Evolutionary conservation across 345 rosid species (phyloP).

Genomic region (Geranium rotundifolium): DNA sequence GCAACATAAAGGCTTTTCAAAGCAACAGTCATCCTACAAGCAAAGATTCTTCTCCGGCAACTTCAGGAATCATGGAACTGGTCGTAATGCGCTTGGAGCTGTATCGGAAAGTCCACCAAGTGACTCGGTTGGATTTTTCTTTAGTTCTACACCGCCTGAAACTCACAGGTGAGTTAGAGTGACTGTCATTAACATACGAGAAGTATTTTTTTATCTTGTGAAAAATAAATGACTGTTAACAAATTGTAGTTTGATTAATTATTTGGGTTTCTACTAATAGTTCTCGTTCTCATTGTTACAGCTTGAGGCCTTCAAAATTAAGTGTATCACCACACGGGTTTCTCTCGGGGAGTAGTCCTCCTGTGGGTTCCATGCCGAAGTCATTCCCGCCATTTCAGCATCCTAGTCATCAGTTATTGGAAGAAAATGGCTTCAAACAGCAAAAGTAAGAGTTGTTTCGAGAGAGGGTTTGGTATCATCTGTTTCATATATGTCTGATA

Average conservation of each 20-base stretch:
- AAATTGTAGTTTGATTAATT: background rate
- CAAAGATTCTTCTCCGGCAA: constrained; percentile 79
- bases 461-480: constrained; percentile 5
- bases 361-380: constrained; percentile 92
- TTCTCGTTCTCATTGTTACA: constrained; percentile 21
- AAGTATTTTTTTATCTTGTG: too few species aligned
- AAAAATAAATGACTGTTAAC: background rate
- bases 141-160: constrained; percentile 93
- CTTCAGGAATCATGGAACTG: constrained; percentile 53
- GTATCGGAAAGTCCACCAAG: constrained; percentile 94
- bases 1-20: constrained; percentile 47
- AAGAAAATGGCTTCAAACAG: constrained; percentile 93
- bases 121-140: constrained; percentile 88
- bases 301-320: constrained; percentile 65
- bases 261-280: background rate
- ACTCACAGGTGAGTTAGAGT: constrained; percentile 53
- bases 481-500: constrained; percentile 15
- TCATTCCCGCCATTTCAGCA: constrained; percentile 90
- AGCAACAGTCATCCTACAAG: constrained; percentile 52
- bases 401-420: constrained; percentile 89
- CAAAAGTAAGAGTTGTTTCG: constrained; percentile 57
- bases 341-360: constrained; percentile 79
- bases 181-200: background rate
- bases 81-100: constrained; percentile 38
- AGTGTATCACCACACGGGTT: constrained; percentile 66